Percentiles rank a stretch among this genome's conserved stretches.
These are phyloP conservation scores for Narthecium ossifragum DNA, from an alignment of 106 monocot genomes.

Conservation along the genomic window DNA sequence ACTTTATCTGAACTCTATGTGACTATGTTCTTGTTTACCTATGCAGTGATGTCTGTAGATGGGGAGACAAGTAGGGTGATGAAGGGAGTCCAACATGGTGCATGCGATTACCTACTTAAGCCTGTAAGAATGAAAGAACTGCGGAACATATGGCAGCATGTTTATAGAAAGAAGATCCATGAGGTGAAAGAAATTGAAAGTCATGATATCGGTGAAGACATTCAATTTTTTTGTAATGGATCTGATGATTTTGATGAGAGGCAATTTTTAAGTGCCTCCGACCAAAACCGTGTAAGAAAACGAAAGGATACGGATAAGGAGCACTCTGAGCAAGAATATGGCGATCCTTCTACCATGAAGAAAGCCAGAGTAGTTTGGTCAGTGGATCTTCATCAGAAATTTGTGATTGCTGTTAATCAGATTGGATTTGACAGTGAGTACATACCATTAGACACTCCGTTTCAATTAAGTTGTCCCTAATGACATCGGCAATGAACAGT, in stretches of 20 bases:
- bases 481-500: background rate
- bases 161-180: conserved; percentile 84
- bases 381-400: conserved; percentile 89
- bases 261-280: conserved; percentile 30
- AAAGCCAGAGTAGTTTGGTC: conserved; percentile 97
- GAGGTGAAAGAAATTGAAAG: conserved; percentile 80
- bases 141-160: conserved; percentile 95
- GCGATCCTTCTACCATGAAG: conserved; percentile 51
- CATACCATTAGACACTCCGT: background rate
- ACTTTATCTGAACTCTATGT: background rate
- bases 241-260: conserved; percentile 59
- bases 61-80: conserved; percentile 97
- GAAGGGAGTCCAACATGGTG: conserved; percentile 99
- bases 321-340: conserved; percentile 48
- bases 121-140: conserved; percentile 96
- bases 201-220: conserved; percentile 52
- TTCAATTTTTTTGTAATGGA: conserved; percentile 37
- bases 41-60: conserved; percentile 97
- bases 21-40: conserved; percentile 3
- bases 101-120: conserved; percentile 94
- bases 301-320: conserved; percentile 69
- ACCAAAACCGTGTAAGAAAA: conserved; percentile 36
- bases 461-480: background rate
- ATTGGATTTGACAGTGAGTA: conserved; percentile 94
- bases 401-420: conserved; percentile 92